These are phyloP conservation scores for Rhizophagus clarus DNA, from an alignment of 192 early-diverging fungal species.

Conservation along the genomic window DNA sequence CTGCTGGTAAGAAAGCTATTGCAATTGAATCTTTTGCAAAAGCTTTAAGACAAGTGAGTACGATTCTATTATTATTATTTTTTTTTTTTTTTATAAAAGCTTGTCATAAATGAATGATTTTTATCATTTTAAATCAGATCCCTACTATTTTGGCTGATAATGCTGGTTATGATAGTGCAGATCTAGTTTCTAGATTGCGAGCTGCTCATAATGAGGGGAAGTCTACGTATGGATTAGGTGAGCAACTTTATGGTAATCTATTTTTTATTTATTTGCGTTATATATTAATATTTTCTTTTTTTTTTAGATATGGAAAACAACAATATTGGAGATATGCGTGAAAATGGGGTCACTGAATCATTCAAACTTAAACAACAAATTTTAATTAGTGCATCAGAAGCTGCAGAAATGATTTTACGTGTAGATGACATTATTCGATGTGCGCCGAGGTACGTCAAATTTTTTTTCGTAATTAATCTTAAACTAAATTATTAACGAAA, in stretches of 20 bases:
- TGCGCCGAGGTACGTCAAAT: conserved; percentile 55
- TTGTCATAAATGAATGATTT: not conserved
- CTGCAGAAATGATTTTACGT: conserved; percentile 95
- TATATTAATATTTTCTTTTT: not conserved
- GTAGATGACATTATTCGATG: conserved; percentile 98
- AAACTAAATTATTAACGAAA: not conserved
- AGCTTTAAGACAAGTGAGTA: conserved; percentile 67
- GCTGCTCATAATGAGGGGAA: conserved; percentile 92
- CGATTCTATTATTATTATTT: too few relatives aligned
- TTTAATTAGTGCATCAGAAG: conserved; percentile 90
- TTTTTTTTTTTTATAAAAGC: not conserved
- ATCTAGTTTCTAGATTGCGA: conserved; percentile 89
- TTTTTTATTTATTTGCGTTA: not conserved
- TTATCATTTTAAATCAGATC: conserved; percentile 59
- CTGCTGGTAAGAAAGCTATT: conserved; percentile 93
- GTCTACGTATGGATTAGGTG: conserved; percentile 70
- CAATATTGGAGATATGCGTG: conserved; percentile 74
- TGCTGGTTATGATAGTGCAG: conserved; percentile 93
- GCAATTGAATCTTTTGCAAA: conserved; percentile 95
- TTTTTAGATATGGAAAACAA: conserved; percentile 81
- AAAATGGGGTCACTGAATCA: conserved; percentile 92
- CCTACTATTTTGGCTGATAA: conserved; percentile 98
- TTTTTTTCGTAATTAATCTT: not conserved
- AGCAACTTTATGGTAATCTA: conserved; percentile 2
- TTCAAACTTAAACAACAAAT: conserved; percentile 97